A percentile compares a stretch with the other conserved stretches of the same genome.
Evolutionary conservation across 2,329 filamentous ascomycete genomes (phyloP).

Genomic region (Trematosphaeria pertusa): DNA sequence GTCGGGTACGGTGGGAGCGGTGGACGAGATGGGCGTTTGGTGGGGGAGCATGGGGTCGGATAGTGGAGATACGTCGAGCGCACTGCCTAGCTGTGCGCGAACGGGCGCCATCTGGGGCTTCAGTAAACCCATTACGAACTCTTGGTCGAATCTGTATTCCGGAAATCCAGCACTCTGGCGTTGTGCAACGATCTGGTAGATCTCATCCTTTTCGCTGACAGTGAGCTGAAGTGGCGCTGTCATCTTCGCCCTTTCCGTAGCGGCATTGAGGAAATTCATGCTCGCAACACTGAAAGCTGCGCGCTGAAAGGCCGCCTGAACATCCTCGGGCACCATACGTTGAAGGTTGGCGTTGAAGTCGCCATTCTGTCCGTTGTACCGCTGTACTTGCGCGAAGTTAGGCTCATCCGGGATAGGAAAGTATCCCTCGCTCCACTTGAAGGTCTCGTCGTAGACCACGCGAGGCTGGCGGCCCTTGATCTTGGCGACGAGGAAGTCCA

Average conservation of each 20-base stretch:
- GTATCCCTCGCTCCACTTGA: conserved; percentile 25
- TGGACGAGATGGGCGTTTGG: conserved; percentile 13
- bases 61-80: neutral
- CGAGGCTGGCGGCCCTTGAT: conserved; percentile 25
- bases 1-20: conserved; percentile 1
- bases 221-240: conserved; percentile 16
- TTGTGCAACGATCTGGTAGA: conserved; percentile 26
- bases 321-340: conserved; percentile 33
- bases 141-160: conserved; percentile 34
- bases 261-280: conserved; percentile 29
- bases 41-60: conserved; percentile 8
- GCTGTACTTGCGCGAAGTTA: conserved; percentile 31
- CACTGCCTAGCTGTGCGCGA: neutral
- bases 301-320: conserved; percentile 26
- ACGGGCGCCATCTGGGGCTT: conserved; percentile 14
- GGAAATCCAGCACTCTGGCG: conserved; percentile 25
- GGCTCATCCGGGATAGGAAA: conserved; percentile 38
- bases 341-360: conserved; percentile 28
- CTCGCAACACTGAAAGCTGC: conserved; percentile 37
- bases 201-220: conserved; percentile 30
- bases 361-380: conserved; percentile 24
- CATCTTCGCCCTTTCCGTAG: conserved; percentile 17
- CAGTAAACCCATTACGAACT: conserved; percentile 34
- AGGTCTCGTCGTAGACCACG: conserved; percentile 15
- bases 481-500: conserved; percentile 33